Evolutionary conservation across 2,329 filamentous ascomycete genomes (phyloP), one percentile per base, ranked within the genome.

Genomic region (Verruconis gallopava): DNA sequence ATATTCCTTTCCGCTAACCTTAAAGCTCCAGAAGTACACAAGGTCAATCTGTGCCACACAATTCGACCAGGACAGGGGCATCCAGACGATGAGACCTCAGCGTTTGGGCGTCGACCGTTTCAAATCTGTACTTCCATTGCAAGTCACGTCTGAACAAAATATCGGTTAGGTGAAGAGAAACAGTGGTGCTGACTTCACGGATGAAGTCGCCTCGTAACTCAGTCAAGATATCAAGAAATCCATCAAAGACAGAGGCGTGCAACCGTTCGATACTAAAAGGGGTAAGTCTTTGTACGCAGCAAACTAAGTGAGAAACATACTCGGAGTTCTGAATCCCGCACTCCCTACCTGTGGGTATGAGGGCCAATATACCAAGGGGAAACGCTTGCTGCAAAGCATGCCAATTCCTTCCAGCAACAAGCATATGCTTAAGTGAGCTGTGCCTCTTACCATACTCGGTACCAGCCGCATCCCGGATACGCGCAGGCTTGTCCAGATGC

Each of bases 401-500:
- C 25, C 25, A 30, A n/a, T 30, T 30, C 25, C 25, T 30, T n/a
- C 25, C 25, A 9, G n/a, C 25, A 9, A n/a, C 25, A n/a, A 30
- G 25, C 25, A 30, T 30, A 9, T 30, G 25, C 25, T 30, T 30
- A 9, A 30, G 25, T n/a, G 25, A 9, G 25, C 25, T 30, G n/a
- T 30, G n/a, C n/a, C n/a, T 30, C 25, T 30, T 30, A n/a, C 25
- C 25, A 30, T 30, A 30, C 25, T 30, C 25, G 25, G 25, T 30
- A 30, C 25, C 25, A 9, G n/a, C n/a, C n/a, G 25, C 25, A 30
- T 30, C 25, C 25, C 9, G 25, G 25, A 30, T n/a, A n/a, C 25
- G 25, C 6, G 25, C 25, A 30, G 9, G n/a, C 25, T 30, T 30
- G 9, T 30, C 25, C n/a, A 30, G 25, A n/a, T 30, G 25, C n/a